Evolutionary conservation across 208 protist genomes (phyloP).

Genomic region (Novymonas esmeraldas): DNA sequence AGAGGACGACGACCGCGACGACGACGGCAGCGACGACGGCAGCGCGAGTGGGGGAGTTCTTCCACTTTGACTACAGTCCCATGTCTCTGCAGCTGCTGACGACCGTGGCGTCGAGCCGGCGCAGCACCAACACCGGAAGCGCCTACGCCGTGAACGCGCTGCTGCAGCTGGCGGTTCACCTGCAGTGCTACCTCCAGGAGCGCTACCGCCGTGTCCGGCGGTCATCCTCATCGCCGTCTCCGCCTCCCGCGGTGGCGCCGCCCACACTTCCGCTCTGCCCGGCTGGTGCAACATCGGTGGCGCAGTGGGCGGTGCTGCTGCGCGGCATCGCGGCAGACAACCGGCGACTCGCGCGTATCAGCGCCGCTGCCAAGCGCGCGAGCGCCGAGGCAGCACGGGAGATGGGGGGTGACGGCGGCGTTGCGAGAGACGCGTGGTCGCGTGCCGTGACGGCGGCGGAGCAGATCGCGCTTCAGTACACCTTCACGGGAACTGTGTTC

Average conservation of each 20-base stretch:
- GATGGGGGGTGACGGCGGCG: background rate
- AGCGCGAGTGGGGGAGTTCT: slow-evolving; percentile 25
- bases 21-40: background rate
- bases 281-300: slow-evolving; percentile 44
- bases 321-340: slow-evolving; percentile 42
- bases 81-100: slow-evolving; percentile 20
- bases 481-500: slow-evolving; percentile 43
- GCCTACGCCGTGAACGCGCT: slow-evolving; percentile 31
- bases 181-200: slow-evolving; percentile 23
- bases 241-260: background rate
- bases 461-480: slow-evolving; percentile 71
- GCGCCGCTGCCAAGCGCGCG: slow-evolving; percentile 13
- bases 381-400: background rate
- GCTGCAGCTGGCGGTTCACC: slow-evolving; percentile 29
- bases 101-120: slow-evolving; percentile 8
- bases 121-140: slow-evolving; percentile 29
- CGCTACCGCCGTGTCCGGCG: background rate
- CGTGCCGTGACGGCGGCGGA: slow-evolving; percentile 55
- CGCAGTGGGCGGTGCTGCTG: slow-evolving; percentile 51
- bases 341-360: slow-evolving; percentile 38
- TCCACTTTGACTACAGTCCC: slow-evolving; percentile 37
- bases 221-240: background rate
- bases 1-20: slow-evolving; percentile 1
- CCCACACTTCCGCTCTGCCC: slow-evolving; percentile 37
- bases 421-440: slow-evolving; percentile 51